phyloP scores from a whole-genome alignment of 164 flowering plant species.

The Santalum album region DNA sequence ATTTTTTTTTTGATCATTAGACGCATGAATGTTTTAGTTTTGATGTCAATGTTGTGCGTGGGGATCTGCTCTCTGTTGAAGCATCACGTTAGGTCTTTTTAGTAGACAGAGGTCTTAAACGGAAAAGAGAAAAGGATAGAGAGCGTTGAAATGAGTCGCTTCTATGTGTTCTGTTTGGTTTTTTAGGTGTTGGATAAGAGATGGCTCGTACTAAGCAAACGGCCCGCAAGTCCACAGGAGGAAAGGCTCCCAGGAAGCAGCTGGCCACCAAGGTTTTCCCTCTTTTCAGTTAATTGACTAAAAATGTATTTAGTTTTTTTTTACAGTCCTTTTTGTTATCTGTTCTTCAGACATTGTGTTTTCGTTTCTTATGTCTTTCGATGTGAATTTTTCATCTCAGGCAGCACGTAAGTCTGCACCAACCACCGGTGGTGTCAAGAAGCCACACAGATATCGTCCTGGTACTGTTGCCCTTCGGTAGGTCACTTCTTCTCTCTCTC shows the following conservation, averaged over 20 bases:
- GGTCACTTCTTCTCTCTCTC: neutral
- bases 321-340: too few species aligned
- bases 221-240: conserved; percentile 83
- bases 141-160: too few species aligned
- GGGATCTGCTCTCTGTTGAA: too few species aligned
- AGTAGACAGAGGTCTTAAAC: too few species aligned
- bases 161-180: too few species aligned
- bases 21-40: too few species aligned
- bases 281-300: too few species aligned
- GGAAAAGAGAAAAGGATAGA: too few species aligned
- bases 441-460: conserved; percentile 89
- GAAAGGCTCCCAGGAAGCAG: conserved; percentile 82
- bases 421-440: conserved; percentile 89
- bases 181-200: conserved; percentile 6
- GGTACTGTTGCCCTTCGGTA: conserved; percentile 91
- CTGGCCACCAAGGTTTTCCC: conserved; percentile 74
- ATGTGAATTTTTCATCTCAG: conserved; percentile 11
- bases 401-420: conserved; percentile 91
- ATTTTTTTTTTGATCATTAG: too few species aligned
- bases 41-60: too few species aligned
- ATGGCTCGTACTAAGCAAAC: conserved; percentile 95
- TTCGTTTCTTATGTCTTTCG: neutral
- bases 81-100: too few species aligned
- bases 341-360: too few species aligned
- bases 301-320: neutral